Percentiles rank a stretch among this genome's conserved stretches.
Conservation (phyloP, 164 flowering plant genomes). For the Aristolochia californica region DNA sequence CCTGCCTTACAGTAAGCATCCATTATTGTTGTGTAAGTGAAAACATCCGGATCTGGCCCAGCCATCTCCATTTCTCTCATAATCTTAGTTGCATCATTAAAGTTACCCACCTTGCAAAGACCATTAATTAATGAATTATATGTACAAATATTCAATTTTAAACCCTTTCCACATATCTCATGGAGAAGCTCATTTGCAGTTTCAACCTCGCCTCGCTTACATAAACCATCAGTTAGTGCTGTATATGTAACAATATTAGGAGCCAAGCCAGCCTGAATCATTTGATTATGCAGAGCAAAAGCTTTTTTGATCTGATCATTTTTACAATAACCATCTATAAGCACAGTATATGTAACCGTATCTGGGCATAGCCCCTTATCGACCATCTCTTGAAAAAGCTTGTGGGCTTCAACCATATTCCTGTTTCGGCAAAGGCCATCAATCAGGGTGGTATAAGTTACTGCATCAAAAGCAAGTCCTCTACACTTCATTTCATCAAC, state of each 20-base stretch:
- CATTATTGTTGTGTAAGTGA: slow-evolving; percentile 27
- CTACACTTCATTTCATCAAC: slow-evolving; percentile 33
- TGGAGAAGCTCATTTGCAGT: slow-evolving; percentile 30
- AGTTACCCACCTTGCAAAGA: slow-evolving; percentile 24
- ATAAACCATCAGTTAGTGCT: slow-evolving; percentile 23
- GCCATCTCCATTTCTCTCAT: slow-evolving; percentile 26
- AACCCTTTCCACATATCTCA: slow-evolving; percentile 22
- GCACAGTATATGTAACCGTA: slow-evolving; percentile 22
- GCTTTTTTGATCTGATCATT: slow-evolving; percentile 21
- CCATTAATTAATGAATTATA: slow-evolving; percentile 26
- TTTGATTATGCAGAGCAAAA: slow-evolving; percentile 21
- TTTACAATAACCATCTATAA: slow-evolving; percentile 30
- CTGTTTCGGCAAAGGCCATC: slow-evolving; percentile 45
- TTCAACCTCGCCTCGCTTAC: slow-evolving; percentile 25
- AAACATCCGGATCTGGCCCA: slow-evolving; percentile 17
- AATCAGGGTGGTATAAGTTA: slow-evolving; percentile 42
- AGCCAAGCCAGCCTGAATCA: slow-evolving; percentile 18
- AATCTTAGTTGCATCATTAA: slow-evolving; percentile 22
- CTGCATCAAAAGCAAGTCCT: slow-evolving; percentile 28
- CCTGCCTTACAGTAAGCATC: slow-evolving; percentile 28
- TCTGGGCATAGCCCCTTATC: slow-evolving; percentile 24
- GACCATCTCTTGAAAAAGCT: slow-evolving; percentile 41
- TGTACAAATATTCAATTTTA: slow-evolving; percentile 19
- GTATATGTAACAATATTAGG: slow-evolving; percentile 28
- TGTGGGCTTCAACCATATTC: slow-evolving; percentile 37